phyloP scores from a whole-genome alignment of 441 rosid genomes.

The Corymbia calophylla region DNA sequence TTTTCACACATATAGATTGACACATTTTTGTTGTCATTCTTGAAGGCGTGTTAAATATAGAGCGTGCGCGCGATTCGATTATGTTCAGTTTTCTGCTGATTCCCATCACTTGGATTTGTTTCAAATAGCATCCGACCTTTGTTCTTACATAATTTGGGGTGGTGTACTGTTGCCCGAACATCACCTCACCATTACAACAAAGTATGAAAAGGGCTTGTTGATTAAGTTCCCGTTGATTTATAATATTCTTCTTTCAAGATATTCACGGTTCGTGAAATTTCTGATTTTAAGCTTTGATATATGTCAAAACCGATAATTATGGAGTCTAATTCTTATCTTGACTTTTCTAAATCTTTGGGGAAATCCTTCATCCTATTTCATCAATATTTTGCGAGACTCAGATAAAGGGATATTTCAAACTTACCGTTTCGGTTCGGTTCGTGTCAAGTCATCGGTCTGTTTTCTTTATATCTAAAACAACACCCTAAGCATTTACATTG shows the following conservation, averaged over 20 bases:
- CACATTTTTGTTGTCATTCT: background rate
- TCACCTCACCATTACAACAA: background rate
- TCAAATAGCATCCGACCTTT: background rate
- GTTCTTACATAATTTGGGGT: background rate
- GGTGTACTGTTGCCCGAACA: background rate
- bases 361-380: background rate
- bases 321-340: background rate
- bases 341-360: background rate
- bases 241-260: background rate
- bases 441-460: rapidly evolving
- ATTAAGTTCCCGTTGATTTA: background rate
- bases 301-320: background rate
- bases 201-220: background rate
- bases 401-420: background rate
- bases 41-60: background rate
- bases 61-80: background rate
- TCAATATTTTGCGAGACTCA: background rate
- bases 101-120: background rate
- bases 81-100: background rate
- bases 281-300: background rate
- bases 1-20: background rate
- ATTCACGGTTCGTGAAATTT: background rate
- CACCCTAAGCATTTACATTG: background rate
- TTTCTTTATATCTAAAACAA: background rate
- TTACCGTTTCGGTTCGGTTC: background rate